Evolutionary conservation across 2,329 filamentous ascomycete species (phyloP).

Genomic region (Beauveria sp.): DNA sequence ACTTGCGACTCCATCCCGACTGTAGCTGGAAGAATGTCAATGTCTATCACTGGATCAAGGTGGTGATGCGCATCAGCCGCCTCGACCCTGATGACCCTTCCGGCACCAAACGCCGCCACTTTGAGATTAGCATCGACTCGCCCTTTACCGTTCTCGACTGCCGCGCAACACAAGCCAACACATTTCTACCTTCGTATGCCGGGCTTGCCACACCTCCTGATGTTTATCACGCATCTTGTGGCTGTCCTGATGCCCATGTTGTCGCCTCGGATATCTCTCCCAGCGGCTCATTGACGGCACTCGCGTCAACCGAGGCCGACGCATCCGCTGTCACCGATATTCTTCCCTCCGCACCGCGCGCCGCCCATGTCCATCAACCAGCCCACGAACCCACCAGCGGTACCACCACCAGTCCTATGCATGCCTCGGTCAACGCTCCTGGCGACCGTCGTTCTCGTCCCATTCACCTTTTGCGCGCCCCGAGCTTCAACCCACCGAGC

Average conservation of each 20-base stretch:
- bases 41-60: conserved; percentile 95
- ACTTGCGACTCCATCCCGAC: conserved; percentile 68
- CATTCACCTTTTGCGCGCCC: conserved; percentile 75
- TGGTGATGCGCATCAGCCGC: conserved; percentile 86
- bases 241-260: conserved; percentile 47
- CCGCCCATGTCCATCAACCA: conserved; percentile 42
- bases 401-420: conserved; percentile 12
- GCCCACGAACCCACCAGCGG: conserved; percentile 24
- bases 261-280: conserved; percentile 56
- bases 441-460: conserved; percentile 47
- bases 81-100: conserved; percentile 68
- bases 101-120: conserved; percentile 70
- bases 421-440: conserved; percentile 6
- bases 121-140: conserved; percentile 94
- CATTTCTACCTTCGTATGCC: conserved; percentile 70
- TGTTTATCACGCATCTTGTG: conserved; percentile 37
- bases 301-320: conserved; percentile 30
- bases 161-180: conserved; percentile 87
- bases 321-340: conserved; percentile 18
- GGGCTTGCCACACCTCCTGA: conserved; percentile 42
- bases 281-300: conserved; percentile 49
- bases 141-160: conserved; percentile 91
- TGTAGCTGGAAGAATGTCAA: conserved; percentile 92
- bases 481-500: conserved; percentile 80
- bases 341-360: conserved; percentile 43